Conservation (phyloP, 2,329 filamentous ascomycete species). For the Fusarium nodosum region DNA sequence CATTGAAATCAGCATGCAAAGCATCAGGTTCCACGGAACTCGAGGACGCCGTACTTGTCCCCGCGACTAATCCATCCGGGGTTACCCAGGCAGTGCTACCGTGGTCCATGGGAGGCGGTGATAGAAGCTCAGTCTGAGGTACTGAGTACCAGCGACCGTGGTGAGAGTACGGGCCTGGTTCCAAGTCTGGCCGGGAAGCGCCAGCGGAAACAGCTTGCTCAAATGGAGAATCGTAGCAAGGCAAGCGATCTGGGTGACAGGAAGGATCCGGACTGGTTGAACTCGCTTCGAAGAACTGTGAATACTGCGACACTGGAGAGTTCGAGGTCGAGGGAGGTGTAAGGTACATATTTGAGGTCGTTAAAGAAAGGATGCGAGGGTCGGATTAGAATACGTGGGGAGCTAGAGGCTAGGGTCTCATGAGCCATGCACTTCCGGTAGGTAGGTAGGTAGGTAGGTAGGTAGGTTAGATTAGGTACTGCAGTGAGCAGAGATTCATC, state of each 20-base stretch:
- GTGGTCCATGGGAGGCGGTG: conserved; percentile 57
- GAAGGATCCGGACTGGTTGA: conserved; percentile 53
- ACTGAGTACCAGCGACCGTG: conserved; percentile 53
- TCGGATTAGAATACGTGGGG: conserved; percentile 47
- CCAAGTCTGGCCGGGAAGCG: conserved; percentile 60
- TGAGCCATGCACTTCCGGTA: conserved; percentile 44
- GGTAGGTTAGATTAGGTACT: conserved; percentile 37
- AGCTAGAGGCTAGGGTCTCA: conserved; percentile 43
- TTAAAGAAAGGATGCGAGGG: conserved; percentile 45
- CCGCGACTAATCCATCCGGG: conserved; percentile 56
- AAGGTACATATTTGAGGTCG: conserved; percentile 61
- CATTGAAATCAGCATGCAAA: conserved; percentile 65
- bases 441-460: conserved; percentile 29
- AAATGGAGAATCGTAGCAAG: conserved; percentile 63
- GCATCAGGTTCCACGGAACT: conserved; percentile 61
- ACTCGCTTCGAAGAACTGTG: conserved; percentile 43
- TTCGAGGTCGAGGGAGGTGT: conserved; percentile 62
- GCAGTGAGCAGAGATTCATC: conserved; percentile 44
- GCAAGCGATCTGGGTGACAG: conserved; percentile 53
- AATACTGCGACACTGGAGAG: conserved; percentile 57
- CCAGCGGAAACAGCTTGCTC: conserved; percentile 59
- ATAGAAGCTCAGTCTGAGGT: conserved; percentile 35
- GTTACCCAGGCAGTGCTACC: conserved; percentile 59
- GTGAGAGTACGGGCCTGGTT: conserved; percentile 56
- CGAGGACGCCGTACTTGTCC: conserved; percentile 51